These are phyloP conservation scores for Gynostemma pentaphyllum DNA, from an alignment of 306 rosid genomes.

Conservation along the genomic window DNA sequence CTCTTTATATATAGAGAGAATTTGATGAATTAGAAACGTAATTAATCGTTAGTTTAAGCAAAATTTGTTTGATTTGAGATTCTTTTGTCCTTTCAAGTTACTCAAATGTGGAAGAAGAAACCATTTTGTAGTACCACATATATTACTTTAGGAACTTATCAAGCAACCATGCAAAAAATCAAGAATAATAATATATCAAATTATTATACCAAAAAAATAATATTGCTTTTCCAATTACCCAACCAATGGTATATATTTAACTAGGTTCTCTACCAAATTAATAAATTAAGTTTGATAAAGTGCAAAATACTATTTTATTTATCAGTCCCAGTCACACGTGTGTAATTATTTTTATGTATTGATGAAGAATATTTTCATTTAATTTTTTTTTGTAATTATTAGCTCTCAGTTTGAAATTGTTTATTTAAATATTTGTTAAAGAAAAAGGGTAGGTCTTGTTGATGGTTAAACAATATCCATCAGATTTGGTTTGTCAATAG, in stretches of 20 bases:
- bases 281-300: background rate
- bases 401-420: too few relatives aligned
- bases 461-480: conserved; percentile 26
- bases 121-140: conserved; percentile 17
- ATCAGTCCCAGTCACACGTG: too few relatives aligned
- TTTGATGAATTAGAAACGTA: background rate
- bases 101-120: conserved; percentile 27
- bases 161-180: conserved; percentile 1
- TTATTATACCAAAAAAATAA: too few relatives aligned
- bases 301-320: too few relatives aligned
- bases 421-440: too few relatives aligned
- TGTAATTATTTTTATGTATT: too few relatives aligned
- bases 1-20: background rate
- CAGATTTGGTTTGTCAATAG: conserved; percentile 25
- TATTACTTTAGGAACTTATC: background rate
- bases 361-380: too few relatives aligned
- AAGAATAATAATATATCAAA: background rate
- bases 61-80: conserved; percentile 1
- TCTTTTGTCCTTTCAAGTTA: conserved; percentile 45
- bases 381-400: too few relatives aligned
- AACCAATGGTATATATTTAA: too few relatives aligned
- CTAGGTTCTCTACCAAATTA: too few relatives aligned
- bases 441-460: background rate
- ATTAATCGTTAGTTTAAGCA: background rate
- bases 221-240: too few relatives aligned